These are phyloP conservation scores for Mrakia gelida DNA, from an alignment of 768 basidiomycete genomes.

Conservation along the genomic window DNA sequence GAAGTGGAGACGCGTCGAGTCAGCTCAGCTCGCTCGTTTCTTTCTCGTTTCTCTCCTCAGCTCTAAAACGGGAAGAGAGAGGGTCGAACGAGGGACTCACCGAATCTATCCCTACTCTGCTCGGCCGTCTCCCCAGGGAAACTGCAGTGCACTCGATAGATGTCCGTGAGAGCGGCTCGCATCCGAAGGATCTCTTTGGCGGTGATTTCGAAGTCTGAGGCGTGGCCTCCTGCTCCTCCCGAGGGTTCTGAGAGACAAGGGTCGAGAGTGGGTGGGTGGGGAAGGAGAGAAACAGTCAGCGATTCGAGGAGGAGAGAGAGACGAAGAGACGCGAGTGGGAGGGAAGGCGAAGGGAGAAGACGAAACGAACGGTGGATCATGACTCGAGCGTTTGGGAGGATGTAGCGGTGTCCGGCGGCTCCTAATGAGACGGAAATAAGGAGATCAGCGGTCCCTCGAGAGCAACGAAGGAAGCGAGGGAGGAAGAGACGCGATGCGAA, in stretches of 20 bases:
- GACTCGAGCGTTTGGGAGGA: constrained; percentile 86
- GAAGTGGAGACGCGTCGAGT: not conserved
- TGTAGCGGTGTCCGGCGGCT: constrained; percentile 83
- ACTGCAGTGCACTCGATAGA: constrained; percentile 82
- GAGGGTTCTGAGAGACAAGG: constrained; percentile 67
- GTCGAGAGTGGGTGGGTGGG: constrained; percentile 4
- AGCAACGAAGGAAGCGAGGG: too few relatives aligned
- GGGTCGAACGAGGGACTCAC: constrained; percentile 49
- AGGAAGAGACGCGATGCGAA: too few relatives aligned
- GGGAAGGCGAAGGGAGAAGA: not conserved
- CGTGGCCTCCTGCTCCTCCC: constrained; percentile 91
- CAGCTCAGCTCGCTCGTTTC: not conserved
- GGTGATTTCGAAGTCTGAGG: constrained; percentile 94
- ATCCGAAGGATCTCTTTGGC: constrained; percentile 93
- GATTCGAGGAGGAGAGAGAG: constrained; percentile 15
- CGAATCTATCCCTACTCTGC: constrained; percentile 69
- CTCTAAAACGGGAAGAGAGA: not conserved
- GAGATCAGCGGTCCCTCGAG: too few relatives aligned
- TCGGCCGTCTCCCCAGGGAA: constrained; percentile 60
- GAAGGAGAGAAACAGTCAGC: not conserved
- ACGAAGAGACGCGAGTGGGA: constrained; percentile 25
- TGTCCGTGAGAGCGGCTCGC: constrained; percentile 72
- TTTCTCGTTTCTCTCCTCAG: not conserved
- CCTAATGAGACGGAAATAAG: constrained; percentile 45
- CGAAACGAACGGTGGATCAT: constrained; percentile 88